Evolutionary conservation across 2,329 filamentous ascomycete genomes (phyloP).

Genomic region (Colletotrichum brevisporum): DNA sequence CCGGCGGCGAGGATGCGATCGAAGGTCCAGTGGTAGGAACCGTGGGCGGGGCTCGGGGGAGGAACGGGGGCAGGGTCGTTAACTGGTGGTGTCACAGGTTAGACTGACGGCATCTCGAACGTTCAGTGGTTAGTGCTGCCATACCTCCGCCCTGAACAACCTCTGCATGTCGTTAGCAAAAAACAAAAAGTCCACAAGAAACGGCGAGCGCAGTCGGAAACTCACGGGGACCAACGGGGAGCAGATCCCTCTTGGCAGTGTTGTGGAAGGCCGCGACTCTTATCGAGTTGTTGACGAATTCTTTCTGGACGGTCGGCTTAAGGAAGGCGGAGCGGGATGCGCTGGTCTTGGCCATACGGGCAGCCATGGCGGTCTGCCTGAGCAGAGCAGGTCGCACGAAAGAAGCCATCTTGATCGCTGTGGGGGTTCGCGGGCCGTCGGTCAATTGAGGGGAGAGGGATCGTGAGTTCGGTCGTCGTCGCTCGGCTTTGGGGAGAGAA

Average conservation of each 20-base stretch:
- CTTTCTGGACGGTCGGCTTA: conserved; percentile 42
- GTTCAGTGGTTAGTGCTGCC: conserved; percentile 41
- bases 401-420: conserved; percentile 65
- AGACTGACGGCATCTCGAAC: not conserved
- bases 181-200: not conserved
- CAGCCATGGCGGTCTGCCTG: conserved; percentile 64
- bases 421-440: conserved; percentile 7
- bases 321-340: conserved; percentile 44
- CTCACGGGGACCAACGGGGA: conserved; percentile 90
- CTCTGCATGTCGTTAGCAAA: conserved; percentile 71
- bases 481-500: conserved; percentile 35
- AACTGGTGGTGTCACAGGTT: conserved; percentile 64
- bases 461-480: conserved; percentile 23
- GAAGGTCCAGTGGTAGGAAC: conserved; percentile 98
- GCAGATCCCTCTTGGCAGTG: conserved; percentile 79
- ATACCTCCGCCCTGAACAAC: conserved; percentile 81
- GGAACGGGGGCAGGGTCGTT: conserved; percentile 90
- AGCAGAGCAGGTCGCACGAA: conserved; percentile 69
- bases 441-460: conserved; percentile 35
- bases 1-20: conserved; percentile 87
- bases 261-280: conserved; percentile 89
- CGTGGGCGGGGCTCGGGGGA: conserved; percentile 80
- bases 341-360: conserved; percentile 53
- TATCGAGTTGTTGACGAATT: conserved; percentile 54
- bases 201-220: conserved; percentile 43